Evolutionary conservation across 805 yeast species (phyloP).

Genomic region (Kodamaea kakaduensis): DNA sequence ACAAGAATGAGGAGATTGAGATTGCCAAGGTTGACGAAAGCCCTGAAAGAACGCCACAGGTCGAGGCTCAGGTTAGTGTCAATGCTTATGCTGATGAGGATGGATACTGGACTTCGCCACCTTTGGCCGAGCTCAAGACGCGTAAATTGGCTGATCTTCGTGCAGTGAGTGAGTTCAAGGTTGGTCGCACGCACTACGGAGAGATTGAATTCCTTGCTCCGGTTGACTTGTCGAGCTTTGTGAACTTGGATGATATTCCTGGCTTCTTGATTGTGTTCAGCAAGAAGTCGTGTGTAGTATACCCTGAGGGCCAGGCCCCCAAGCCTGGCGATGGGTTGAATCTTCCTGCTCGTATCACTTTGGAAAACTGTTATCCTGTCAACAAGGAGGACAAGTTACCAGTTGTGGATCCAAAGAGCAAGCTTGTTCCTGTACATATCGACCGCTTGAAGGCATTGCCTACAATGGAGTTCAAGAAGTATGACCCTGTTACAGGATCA

Average conservation of each 20-base stretch:
- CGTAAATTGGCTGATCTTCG: constrained; percentile 63
- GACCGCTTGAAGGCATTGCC: constrained; percentile 58
- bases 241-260: constrained; percentile 57
- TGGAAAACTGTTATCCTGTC: constrained; percentile 80
- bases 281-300: constrained; percentile 58
- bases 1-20: constrained; percentile 5
- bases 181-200: constrained; percentile 81
- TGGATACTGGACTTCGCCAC: constrained; percentile 87
- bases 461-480: constrained; percentile 63
- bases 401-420: constrained; percentile 74
- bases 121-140: constrained; percentile 55
- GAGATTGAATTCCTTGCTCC: constrained; percentile 71
- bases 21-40: background rate
- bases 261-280: constrained; percentile 63
- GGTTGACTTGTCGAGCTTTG: constrained; percentile 72
- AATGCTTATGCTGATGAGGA: constrained; percentile 47
- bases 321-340: constrained; percentile 78
- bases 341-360: constrained; percentile 64
- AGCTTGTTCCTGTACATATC: constrained; percentile 64
- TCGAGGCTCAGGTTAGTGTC: background rate
- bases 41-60: background rate
- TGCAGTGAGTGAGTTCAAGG: constrained; percentile 56
- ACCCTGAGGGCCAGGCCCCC: constrained; percentile 68
- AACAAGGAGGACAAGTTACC: constrained; percentile 66
- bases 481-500: constrained; percentile 70